Percentiles rank a stretch among this genome's conserved stretches.
Conservation (phyloP, 208 protist genomes). For the Vickermania ingenoplastis region DNA sequence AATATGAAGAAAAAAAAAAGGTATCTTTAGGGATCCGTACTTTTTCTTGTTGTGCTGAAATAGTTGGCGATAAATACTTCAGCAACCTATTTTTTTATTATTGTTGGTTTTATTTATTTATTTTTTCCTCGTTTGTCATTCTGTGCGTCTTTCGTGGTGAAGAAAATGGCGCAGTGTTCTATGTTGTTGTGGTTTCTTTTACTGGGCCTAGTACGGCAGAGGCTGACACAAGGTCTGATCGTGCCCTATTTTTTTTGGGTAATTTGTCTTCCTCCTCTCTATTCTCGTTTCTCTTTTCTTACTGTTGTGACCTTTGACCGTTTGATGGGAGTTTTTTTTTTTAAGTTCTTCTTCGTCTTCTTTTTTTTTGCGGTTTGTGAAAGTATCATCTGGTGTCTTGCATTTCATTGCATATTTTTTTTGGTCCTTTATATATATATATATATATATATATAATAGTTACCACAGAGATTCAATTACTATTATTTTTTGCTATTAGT, state of each 20-base stretch:
- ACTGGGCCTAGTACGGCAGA: too few species aligned
- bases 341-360: too few species aligned
- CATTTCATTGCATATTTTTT: conserved; percentile 3
- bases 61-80: too few species aligned
- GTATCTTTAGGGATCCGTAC: too few species aligned
- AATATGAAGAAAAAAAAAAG: too few species aligned
- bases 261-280: conserved; percentile 1
- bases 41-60: too few species aligned
- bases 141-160: background rate
- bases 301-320: background rate
- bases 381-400: background rate
- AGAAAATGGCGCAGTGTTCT: too few species aligned
- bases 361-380: background rate
- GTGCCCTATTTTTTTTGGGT: conserved; percentile 6
- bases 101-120: conserved; percentile 12
- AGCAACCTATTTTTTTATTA: conserved; percentile 2
- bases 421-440: conserved; percentile 2
- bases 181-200: too few species aligned
- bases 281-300: conserved; percentile 1
- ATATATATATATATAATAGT: conserved; percentile 5
- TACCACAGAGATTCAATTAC: conserved; percentile 8
- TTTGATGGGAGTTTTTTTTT: too few species aligned
- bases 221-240: background rate
- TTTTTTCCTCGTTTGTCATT: conserved; percentile 1
- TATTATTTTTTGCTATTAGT: background rate